Conservation (phyloP, 2,329 filamentous ascomycete genomes). For the Fusarium compactum region DNA sequence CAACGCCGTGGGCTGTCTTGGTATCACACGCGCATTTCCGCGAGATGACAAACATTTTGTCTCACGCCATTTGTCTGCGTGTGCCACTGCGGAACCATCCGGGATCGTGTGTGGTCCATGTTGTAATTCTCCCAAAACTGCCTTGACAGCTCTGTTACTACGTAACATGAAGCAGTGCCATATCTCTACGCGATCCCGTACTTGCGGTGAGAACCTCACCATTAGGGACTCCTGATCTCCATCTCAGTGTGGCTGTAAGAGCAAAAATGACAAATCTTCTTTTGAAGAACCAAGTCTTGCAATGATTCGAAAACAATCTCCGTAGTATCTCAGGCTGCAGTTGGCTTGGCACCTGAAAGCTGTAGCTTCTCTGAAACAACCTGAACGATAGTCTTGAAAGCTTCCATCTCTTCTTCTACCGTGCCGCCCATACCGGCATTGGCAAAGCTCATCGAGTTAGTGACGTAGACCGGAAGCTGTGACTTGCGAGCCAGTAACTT, state of each 20-base stretch:
- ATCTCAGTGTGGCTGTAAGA: not conserved
- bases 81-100: constrained; percentile 34
- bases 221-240: not conserved
- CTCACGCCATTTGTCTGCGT: constrained; percentile 30
- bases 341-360: constrained; percentile 25
- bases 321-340: not conserved
- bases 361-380: constrained; percentile 62
- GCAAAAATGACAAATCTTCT: not conserved
- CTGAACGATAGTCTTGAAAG: constrained; percentile 79
- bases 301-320: not conserved
- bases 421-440: constrained; percentile 80
- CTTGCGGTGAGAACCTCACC: not conserved
- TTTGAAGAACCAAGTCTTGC: not conserved
- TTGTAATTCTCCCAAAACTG: constrained; percentile 34
- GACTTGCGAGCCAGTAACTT: constrained; percentile 83
- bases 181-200: not conserved
- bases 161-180: constrained; percentile 15
- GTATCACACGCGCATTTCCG: constrained; percentile 34
- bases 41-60: constrained; percentile 43
- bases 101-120: constrained; percentile 31
- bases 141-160: constrained; percentile 33
- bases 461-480: constrained; percentile 85
- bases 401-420: constrained; percentile 95
- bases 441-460: constrained; percentile 84
- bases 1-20: constrained; percentile 1